These are phyloP conservation scores for Botryobasidium botryosum DNA, from an alignment of 768 basidiomycete species.

Conservation along the genomic window DNA sequence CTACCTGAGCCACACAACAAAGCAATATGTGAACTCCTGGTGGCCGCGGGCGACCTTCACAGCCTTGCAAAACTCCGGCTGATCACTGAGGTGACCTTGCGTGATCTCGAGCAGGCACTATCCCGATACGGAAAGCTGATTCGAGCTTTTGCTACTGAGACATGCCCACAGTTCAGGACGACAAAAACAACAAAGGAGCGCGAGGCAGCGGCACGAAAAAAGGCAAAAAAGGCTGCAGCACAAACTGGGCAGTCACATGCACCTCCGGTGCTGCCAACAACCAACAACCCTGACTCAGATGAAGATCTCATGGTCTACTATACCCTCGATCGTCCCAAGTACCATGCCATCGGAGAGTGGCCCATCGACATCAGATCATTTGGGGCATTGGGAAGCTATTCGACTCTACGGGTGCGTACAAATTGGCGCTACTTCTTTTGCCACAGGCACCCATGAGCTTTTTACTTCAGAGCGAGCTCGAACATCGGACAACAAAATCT, in stretches of 20 bases:
- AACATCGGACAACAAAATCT: constrained; percentile 1
- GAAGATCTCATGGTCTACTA: too few relatives aligned
- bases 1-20: constrained; percentile 17
- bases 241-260: too few relatives aligned
- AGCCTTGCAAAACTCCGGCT: constrained; percentile 6
- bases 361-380: background rate
- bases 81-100: constrained; percentile 3
- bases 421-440: too few relatives aligned
- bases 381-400: background rate
- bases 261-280: too few relatives aligned
- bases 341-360: constrained; percentile 4
- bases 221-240: too few relatives aligned
- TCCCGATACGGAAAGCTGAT: constrained; percentile 12
- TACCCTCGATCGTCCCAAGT: constrained; percentile 4
- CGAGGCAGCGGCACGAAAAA: constrained; percentile 9
- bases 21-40: background rate
- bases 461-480: constrained; percentile 1
- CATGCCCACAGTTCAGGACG: constrained; percentile 17
- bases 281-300: too few relatives aligned
- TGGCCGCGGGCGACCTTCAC: constrained; percentile 1
- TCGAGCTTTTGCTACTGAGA: constrained; percentile 14
- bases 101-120: constrained; percentile 15
- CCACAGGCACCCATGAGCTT: background rate
- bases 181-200: constrained; percentile 21
- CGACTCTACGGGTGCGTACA: constrained; percentile 4